A percentile compares a stretch with the other conserved stretches of the same genome.
Evolutionary conservation across 2,329 filamentous ascomycete species (phyloP).

Genomic region (Sphaerulina vaccinii): DNA sequence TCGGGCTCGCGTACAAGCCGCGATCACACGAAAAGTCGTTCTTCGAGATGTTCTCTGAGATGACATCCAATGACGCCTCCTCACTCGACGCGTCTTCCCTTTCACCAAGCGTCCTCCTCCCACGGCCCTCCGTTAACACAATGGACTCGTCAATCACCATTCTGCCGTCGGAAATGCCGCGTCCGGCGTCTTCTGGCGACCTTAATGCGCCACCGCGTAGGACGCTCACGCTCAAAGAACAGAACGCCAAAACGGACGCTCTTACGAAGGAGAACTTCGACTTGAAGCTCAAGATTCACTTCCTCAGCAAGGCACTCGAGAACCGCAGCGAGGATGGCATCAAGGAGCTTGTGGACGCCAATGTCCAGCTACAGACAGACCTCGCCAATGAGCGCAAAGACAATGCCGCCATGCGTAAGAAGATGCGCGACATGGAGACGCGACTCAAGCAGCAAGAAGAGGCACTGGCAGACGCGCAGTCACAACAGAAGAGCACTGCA

Average conservation of each 20-base stretch:
- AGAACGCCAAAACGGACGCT: slow-evolving; percentile 94
- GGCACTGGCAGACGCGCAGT: slow-evolving; percentile 48
- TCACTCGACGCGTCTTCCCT: too few species aligned
- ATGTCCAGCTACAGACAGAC: slow-evolving; percentile 90
- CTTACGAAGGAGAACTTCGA: slow-evolving; percentile 98
- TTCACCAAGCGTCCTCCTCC: too few species aligned
- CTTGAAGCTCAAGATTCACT: slow-evolving; percentile 95
- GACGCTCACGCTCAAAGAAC: slow-evolving; percentile 83
- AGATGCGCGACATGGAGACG: slow-evolving; percentile 83
- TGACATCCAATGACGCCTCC: too few species aligned
- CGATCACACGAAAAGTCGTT: too few species aligned
- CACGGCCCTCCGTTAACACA: too few species aligned
- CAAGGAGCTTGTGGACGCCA: slow-evolving; percentile 97
- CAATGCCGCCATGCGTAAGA: slow-evolving; percentile 76
- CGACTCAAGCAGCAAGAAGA: slow-evolving; percentile 62
- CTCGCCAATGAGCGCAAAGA: slow-evolving; percentile 87
- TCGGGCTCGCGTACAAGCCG: too few species aligned
- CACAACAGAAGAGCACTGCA: slow-evolving; percentile 42
- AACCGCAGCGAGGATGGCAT: slow-evolving; percentile 93
- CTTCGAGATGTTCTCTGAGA: too few species aligned
- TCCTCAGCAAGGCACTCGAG: slow-evolving; percentile 87
- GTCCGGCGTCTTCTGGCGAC: slow-evolving; percentile 17
- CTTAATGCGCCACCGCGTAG: slow-evolving; percentile 27
- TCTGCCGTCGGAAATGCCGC: slow-evolving; percentile 14
- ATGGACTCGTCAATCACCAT: too few species aligned